These are phyloP conservation scores for Claviceps digitariae DNA, from an alignment of 2,329 filamentous ascomycete species.

Conservation along the genomic window DNA sequence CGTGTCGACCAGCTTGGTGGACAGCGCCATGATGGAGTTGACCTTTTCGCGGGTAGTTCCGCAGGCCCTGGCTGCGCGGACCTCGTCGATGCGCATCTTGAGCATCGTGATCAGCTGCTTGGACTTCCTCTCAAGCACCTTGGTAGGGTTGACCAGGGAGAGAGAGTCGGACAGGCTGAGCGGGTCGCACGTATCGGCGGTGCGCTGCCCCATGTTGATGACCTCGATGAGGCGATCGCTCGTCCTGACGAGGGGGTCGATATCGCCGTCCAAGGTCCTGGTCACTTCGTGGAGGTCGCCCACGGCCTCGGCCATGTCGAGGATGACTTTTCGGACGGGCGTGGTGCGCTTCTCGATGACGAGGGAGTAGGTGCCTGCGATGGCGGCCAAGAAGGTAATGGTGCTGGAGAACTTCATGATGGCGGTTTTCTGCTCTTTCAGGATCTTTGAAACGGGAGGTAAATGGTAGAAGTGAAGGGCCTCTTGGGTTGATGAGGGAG, in stretches of 20 bases:
- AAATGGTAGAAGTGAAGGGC: too few relatives aligned
- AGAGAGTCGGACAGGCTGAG: not conserved
- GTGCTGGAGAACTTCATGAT: slow-evolving; percentile 2
- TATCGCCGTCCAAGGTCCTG: not conserved
- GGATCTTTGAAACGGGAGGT: not conserved
- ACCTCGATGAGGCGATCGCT: not conserved
- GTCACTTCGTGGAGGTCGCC: not conserved
- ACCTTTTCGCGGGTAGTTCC: not conserved
- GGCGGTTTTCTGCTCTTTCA: not conserved
- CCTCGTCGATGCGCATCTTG: not conserved
- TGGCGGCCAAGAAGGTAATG: slow-evolving; percentile 1
- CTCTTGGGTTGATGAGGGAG: too few relatives aligned
- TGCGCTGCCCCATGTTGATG: not conserved
- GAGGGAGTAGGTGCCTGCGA: not conserved
- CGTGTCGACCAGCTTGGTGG: not conserved
- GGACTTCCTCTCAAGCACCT: not conserved
- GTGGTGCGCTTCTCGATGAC: not conserved
- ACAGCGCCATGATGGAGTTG: not conserved
- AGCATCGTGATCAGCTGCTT: not conserved
- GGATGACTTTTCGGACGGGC: not conserved
- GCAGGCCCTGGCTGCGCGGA: not conserved
- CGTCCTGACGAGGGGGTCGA: not conserved
- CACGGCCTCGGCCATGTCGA: not conserved
- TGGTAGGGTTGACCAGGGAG: not conserved
- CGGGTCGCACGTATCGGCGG: not conserved